phyloP scores from a whole-genome alignment of 768 basidiomycete species.

The Mycena sanguinolenta region DNA sequence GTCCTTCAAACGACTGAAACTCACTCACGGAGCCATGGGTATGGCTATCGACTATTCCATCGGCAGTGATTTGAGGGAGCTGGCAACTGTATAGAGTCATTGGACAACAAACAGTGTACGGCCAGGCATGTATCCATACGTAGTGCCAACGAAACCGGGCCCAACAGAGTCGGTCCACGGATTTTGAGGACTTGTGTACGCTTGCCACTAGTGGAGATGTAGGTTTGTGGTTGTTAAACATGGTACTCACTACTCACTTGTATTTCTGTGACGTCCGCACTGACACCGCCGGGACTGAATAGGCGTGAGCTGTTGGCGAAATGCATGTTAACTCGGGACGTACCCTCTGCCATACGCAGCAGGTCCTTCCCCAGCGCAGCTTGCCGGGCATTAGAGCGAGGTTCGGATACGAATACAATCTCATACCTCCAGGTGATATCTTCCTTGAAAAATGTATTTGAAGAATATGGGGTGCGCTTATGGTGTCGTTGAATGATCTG shows the following conservation, averaged over 20 bases:
- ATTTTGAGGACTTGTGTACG: slow-evolving; percentile 51
- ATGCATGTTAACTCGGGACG: slow-evolving; percentile 27
- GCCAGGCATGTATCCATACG: slow-evolving; percentile 43
- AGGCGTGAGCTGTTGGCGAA: slow-evolving; percentile 44
- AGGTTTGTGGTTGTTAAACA: background rate
- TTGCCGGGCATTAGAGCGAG: slow-evolving; percentile 1
- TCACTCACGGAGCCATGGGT: slow-evolving; percentile 56
- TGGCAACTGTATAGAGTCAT: slow-evolving; percentile 53
- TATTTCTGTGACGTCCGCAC: slow-evolving; percentile 47
- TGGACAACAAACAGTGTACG: background rate
- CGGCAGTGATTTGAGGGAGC: slow-evolving; percentile 62
- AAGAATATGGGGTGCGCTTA: slow-evolving; percentile 64
- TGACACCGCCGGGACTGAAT: slow-evolving; percentile 43
- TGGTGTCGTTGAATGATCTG: slow-evolving; percentile 65
- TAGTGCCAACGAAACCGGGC: slow-evolving; percentile 59
- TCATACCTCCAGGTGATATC: slow-evolving; percentile 54
- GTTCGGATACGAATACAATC: too few species aligned
- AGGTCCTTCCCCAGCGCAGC: slow-evolving; percentile 57
- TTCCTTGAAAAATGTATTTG: slow-evolving; percentile 66
- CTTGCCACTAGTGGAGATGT: slow-evolving; percentile 54
- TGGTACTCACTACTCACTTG: slow-evolving; percentile 43
- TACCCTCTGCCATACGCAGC: slow-evolving; percentile 43
- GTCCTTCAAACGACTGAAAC: background rate
- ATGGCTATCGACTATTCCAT: slow-evolving; percentile 59
- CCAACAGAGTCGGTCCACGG: slow-evolving; percentile 58